Base-by-base conservation (phyloP, 106 monocot species). In the Dioscorea zingiberensis region DNA sequence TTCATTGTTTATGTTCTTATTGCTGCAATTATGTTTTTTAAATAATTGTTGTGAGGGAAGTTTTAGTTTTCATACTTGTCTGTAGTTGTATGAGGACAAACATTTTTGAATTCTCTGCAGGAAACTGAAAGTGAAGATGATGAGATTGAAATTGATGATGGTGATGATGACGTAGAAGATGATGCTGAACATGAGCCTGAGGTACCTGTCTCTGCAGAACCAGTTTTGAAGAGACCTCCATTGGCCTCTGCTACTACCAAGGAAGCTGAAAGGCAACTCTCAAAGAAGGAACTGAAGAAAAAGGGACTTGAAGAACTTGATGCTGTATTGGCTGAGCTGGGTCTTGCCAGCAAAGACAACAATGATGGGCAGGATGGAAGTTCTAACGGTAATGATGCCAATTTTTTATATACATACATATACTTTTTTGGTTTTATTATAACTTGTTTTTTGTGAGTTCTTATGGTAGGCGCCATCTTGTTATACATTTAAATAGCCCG, bases 231-330 rank as follows among this genome's bases (percentile, higher is more conserved):
- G 63, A 73, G 64, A 59, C 66, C 69, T 63, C 18, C 38, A 38
- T 38, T 69, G 21, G 66, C 66, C 58, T 48, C 71, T 17, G 18
- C 67, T 16, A 56, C 62, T 1, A 27, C 77, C 3, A 87, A 80
- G 72, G 92, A 92, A 23, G 16, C 87, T 11, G 92, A 87, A 28
- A 81, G 80, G 65, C 92, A 92, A 55, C 72, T 92, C 21, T 92
- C 92, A 7, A 92, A 92, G 79, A 92, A 92, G 69, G 92, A 87
- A 27, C 59, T 77, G 58, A 92, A 87, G 79, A 92, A 87, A 72
- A 92, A 87, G 62, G 92, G 80, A 48, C 74, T 82, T 27, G 84
- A 64, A 18, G 92, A 93, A 64, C 68, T 87, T 15, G 82, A 87
- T 16, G 84, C 87, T 58, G 77, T 85, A 56, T 63, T 93, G 48